phyloP scores from a whole-genome alignment of 768 basidiomycete species.

The Lentinula detonsa region DNA sequence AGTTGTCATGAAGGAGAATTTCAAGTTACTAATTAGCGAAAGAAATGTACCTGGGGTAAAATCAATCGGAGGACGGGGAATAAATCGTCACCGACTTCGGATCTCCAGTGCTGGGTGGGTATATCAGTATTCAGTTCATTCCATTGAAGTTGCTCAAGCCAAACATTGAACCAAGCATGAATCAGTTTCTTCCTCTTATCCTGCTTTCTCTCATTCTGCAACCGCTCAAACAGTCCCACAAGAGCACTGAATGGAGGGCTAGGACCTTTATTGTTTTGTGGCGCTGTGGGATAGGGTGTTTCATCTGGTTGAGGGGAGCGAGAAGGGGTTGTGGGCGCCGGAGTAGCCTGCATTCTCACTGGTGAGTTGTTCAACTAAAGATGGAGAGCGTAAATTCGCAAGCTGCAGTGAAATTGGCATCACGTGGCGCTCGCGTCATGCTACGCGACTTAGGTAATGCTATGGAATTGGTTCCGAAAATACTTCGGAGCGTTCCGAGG shows the following conservation, averaged over 20 bases:
- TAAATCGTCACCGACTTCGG: constrained; percentile 79
- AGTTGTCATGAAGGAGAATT: not conserved
- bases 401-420: not conserved
- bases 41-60: constrained; percentile 68
- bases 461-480: not conserved
- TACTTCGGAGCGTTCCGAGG: not conserved
- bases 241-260: constrained; percentile 62
- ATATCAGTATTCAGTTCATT: not conserved
- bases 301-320: constrained; percentile 48
- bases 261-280: constrained; percentile 53
- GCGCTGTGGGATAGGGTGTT: constrained; percentile 46
- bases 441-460: not conserved
- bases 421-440: not conserved
- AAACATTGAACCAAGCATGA: constrained; percentile 77
- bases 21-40: not conserved
- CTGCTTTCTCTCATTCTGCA: constrained; percentile 67
- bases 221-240: constrained; percentile 65
- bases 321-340: constrained; percentile 29
- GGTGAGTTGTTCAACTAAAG: not conserved
- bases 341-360: constrained; percentile 51
- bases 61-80: constrained; percentile 88
- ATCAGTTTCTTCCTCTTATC: constrained; percentile 68
- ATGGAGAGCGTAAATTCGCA: not conserved
- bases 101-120: constrained; percentile 67
- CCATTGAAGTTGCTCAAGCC: constrained; percentile 17